Base-by-base conservation (phyloP, 768 basidiomycete genomes). In the Pulveroboletus sp. region DNA sequence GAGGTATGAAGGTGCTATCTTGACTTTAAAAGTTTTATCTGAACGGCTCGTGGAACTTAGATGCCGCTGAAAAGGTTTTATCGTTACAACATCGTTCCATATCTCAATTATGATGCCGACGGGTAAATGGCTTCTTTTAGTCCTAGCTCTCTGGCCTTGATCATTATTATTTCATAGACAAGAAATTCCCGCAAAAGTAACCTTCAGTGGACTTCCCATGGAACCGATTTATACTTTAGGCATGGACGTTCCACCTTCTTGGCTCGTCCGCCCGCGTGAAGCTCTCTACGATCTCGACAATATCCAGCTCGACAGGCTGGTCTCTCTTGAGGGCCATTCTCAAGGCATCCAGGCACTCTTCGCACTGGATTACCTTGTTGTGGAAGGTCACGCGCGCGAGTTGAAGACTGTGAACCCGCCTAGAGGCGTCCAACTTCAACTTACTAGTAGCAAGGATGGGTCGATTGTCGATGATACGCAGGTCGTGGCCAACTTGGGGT, bases 281-380 rank as follows among this genome's bases (percentile, higher is more conserved):
- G 87, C 94, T 0, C 73, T 85, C 1, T 90, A 96, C 57, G 95
- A 99, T 65, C 80, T 98, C 26, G 95, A 99, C 71, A 99, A 99
- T 66, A 86, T 99, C 50, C 89, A 93, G 39, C 79, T 98, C 7
- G 77, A 76, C 10, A 77, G 78, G 39, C 75, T 95, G 21, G 3
- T 3, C 3, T 71, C 79, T 1, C 71, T 75, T 0, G 73, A 76
- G 37, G 85, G 87, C 39, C 71, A 74, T 14, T 53, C 52, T 0
- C 49, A 55, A 4, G 83, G 85, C 6, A 73, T 94, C 4, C 79
- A 88, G 38, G 88, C 89, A 0, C 70, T 88, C 40, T 96, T 93
- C 71, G 83, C 84, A 44, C 83, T 98, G 6, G 93, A 97, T 59
- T 87, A 92, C 56, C 78, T 99, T 18, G 82, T 98, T 43, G 79